Base-by-base conservation (phyloP, 1,284 basidiomycete species). In the Schizophyllum commune region DNA sequence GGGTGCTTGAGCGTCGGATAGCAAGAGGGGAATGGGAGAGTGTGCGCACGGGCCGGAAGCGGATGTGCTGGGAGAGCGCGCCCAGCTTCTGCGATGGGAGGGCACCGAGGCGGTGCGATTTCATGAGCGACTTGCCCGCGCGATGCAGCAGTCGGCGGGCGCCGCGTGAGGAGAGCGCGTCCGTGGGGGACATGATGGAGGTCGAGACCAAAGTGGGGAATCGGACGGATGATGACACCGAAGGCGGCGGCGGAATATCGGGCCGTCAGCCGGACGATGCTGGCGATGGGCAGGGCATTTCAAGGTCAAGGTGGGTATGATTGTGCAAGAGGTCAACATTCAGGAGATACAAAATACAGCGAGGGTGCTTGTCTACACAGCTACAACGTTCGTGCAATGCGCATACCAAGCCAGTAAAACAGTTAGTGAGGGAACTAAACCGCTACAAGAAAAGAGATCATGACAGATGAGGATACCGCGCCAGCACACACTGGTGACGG, bases 41-140 rank as follows among this genome's bases (percentile, higher is more conserved):
- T 3, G 27, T 47, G 39, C 39, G 39, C 39, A 47, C 39, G 39
- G 39, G 39, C 13, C 39, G 39, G 39, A 47, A 47, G 39, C 39
- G 39, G 39, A 47, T 17, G 39, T 47, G 39, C 39, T 47, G 39
- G 39, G 39, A 47, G 39, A 47, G 39, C 2, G 13, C 17, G 13
- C 39, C 39, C 13, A 47, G 39, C 39, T 47, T 47, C 39, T 47
- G 39, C 13, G 39, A 11, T 17, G 39, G 39, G 13, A 47, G 39
- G 13, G 39, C 39, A 17, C 39, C 39, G 61, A 78, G 65, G 33
- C 66, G 70, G 62, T 78, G 72, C 5, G 78, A 78, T 58, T 74
- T 76, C 77, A 79, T 78, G 11, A 79, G 65, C 9, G 70, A 64
- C 62, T 72, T 76, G 4, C 69, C 69, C 13, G 71, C 47, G 61